Conservation (phyloP, 2,329 filamentous ascomycete genomes). For the Cytospora paraplurivora region DNA sequence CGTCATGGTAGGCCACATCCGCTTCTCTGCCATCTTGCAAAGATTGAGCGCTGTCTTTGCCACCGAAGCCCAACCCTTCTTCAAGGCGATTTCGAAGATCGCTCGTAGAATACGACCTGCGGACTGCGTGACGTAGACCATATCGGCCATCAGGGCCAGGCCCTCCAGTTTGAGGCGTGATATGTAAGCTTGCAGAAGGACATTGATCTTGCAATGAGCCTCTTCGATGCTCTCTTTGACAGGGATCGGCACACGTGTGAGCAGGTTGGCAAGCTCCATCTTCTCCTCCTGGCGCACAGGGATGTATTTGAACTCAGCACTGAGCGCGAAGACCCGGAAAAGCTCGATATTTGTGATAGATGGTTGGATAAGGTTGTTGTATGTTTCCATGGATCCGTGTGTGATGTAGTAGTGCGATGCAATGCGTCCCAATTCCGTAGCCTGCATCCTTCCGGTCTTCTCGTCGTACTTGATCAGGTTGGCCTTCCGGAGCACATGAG, state of each 20-base stretch:
- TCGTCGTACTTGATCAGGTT: slow-evolving; percentile 95
- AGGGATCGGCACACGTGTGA: slow-evolving; percentile 88
- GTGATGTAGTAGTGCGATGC: slow-evolving; percentile 99
- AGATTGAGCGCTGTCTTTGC: slow-evolving; percentile 90
- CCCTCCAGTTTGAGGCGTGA: slow-evolving; percentile 93
- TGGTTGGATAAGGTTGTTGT: slow-evolving; percentile 93
- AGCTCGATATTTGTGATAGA: slow-evolving; percentile 92
- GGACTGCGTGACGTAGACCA: slow-evolving; percentile 98
- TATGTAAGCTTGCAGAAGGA: slow-evolving; percentile 94
- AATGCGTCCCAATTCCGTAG: slow-evolving; percentile 92
- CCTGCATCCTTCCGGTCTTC: slow-evolving; percentile 82
- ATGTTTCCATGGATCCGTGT: slow-evolving; percentile 93
- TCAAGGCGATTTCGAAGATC: slow-evolving; percentile 95
- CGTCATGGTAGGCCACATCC: slow-evolving; percentile 99
- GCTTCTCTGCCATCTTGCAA: slow-evolving; percentile 98
- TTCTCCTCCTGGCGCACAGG: slow-evolving; percentile 98
- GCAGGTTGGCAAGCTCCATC: slow-evolving; percentile 87
- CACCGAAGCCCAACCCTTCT: slow-evolving; percentile 93
- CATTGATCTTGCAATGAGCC: slow-evolving; percentile 96
- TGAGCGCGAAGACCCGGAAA: slow-evolving; percentile 93
- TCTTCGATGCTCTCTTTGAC: slow-evolving; percentile 98
- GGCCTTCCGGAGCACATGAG: slow-evolving; percentile 81
- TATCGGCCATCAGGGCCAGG: slow-evolving; percentile 93
- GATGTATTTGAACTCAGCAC: slow-evolving; percentile 98
- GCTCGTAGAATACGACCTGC: slow-evolving; percentile 94